These are phyloP conservation scores for Schwanniomyces occidentalis DNA, from an alignment of 805 yeast genomes.

Conservation along the genomic window DNA sequence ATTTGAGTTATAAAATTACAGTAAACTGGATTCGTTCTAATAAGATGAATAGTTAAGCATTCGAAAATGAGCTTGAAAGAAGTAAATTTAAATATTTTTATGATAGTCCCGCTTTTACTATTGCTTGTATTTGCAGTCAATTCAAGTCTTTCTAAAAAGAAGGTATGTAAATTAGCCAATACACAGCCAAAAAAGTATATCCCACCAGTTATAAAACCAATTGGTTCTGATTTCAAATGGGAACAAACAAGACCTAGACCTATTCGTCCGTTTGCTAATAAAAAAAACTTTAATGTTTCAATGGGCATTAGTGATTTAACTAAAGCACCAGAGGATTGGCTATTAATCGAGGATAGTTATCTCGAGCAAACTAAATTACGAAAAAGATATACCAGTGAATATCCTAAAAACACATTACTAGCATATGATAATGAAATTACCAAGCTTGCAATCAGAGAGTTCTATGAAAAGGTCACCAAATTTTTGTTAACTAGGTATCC, in stretches of 20 bases:
- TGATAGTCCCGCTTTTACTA: too few species aligned
- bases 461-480: slow-evolving; percentile 43
- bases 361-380: slow-evolving; percentile 42
- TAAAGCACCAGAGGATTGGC: slow-evolving; percentile 50
- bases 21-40: too few species aligned
- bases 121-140: too few species aligned
- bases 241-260: slow-evolving; percentile 8
- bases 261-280: slow-evolving; percentile 37
- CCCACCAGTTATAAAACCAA: slow-evolving; percentile 19
- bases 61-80: too few species aligned
- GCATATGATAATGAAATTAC: slow-evolving; percentile 19
- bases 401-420: slow-evolving; percentile 31
- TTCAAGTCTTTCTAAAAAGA: slow-evolving; percentile 3
- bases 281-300: slow-evolving; percentile 34
- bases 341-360: slow-evolving; percentile 64
- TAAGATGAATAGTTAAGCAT: too few species aligned
- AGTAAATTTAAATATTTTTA: too few species aligned
- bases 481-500: slow-evolving; percentile 54
- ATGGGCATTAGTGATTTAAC: slow-evolving; percentile 34
- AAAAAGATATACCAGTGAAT: slow-evolving; percentile 15
- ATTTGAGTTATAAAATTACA: too few species aligned
- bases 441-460: slow-evolving; percentile 46
- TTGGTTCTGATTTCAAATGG: slow-evolving; percentile 45
- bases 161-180: neutral
- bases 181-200: neutral